Conservation (phyloP, 805 yeast genomes). For the Candida rishiriensis region DNA sequence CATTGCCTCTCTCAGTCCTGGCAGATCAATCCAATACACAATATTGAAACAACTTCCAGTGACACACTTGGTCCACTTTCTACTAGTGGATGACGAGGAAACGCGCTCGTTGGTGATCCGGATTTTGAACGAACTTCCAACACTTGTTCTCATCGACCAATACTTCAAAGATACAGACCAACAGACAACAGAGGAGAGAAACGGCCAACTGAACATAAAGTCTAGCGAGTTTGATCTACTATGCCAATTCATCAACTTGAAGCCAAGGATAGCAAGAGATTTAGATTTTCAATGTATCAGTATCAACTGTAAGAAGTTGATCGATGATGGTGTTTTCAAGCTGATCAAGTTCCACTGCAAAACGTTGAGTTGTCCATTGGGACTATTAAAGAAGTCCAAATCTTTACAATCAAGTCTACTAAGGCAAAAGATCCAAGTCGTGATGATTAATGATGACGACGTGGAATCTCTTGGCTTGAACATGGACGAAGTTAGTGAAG, state of each 20-base stretch:
- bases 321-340: background rate
- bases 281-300: conserved; percentile 3
- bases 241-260: background rate
- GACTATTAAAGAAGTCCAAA: background rate
- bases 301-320: background rate
- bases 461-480: background rate
- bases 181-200: background rate
- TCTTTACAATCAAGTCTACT: background rate
- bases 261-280: background rate
- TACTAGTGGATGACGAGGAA: conserved; percentile 3
- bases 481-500: background rate
- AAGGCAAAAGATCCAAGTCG: background rate
- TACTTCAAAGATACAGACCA: conserved; percentile 1
- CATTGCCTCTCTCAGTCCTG: background rate
- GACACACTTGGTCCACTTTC: conserved; percentile 6
- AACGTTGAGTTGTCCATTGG: background rate
- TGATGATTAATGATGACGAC: background rate
- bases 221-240: conserved; percentile 3
- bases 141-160: conserved; percentile 3
- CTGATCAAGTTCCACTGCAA: background rate
- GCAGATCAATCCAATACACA: conserved; percentile 1
- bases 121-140: background rate
- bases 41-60: conserved; percentile 9
- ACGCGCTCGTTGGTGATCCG: background rate
- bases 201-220: background rate